Evolutionary conservation across 176 grass and related monocot genomes (phyloP), one percentile per base, ranked within the genome.

Genomic region (Cenchrus purpureus): DNA sequence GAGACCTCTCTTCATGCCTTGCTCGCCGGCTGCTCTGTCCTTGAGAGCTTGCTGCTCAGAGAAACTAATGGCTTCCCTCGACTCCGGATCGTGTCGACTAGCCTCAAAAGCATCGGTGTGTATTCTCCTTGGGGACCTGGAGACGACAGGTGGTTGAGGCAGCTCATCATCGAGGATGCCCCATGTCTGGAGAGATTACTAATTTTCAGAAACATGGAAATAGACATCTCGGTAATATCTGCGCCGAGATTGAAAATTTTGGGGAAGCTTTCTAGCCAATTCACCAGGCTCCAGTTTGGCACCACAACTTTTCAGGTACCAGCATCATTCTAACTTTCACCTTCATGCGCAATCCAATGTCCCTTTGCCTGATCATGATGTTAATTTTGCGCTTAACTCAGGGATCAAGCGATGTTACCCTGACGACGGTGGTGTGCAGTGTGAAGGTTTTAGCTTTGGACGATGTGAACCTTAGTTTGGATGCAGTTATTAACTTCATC

Each of bases 161-260:
- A 62, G 8, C 59, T 62, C n/a, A 11, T 48, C 10, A 22, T 48
- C 19, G 8, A 48, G 68, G 43, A 22, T 22, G 42, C 43, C 19
- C 68, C 68, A 46, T 22, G 68, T 12, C 68, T 71, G 4, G 43
- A 48, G 25, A 71, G 68, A 48, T 42, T 49, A 1, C 10, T 49
- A 1, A 3, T 25, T 50, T 48, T 49, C 12, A 2, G 9, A 45
- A 0, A 7, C 10, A 7, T 0, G 0, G 3, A 0, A 9, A 0
- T 46, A 9, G 42, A 70, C 8, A 12, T n/a, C n/a, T n/a, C n/a
- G n/a, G n/a, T n/a, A n/a, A n/a, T n/a, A n/a, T n/a, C n/a, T n/a
- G n/a, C n/a, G 2, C 44, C 68, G 3, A 49, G 10, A 16, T 49
- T 71, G 44, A 2, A 1, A 13, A 28, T 14, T 28, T 14, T n/a